These are phyloP conservation scores for Andalucia godoyi DNA, from an alignment of 78 protist species.

Conservation along the genomic window DNA sequence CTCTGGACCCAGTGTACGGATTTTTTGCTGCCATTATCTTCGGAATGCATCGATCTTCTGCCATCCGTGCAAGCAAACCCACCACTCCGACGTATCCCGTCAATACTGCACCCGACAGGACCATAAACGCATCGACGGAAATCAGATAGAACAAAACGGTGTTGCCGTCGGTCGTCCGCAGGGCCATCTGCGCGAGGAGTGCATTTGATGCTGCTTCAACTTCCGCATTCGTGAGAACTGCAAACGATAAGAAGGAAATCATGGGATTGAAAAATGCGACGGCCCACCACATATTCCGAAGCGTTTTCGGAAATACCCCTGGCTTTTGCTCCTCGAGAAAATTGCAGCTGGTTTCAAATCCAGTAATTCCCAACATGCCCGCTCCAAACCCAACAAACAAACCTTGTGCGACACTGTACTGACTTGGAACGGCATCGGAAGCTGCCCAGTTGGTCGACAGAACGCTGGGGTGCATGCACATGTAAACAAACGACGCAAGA, in stretches of 20 bases:
- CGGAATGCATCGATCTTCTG: conserved; percentile 61
- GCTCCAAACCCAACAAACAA: conserved; percentile 67
- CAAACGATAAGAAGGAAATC: conserved; percentile 30
- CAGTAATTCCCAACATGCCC: conserved; percentile 72
- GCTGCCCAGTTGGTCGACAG: too few relatives aligned
- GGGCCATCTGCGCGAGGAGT: too few relatives aligned
- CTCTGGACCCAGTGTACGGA: conserved; percentile 36
- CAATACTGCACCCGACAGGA: conserved; percentile 56
- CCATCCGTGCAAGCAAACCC: conserved; percentile 61
- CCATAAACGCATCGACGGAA: conserved; percentile 60
- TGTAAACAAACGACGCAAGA: conserved; percentile 11
- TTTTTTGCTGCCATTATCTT: conserved; percentile 32
- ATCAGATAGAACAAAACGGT: conserved; percentile 39
- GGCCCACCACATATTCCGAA: conserved; percentile 62
- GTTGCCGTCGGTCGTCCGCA: background rate
- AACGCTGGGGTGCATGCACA: too few relatives aligned
- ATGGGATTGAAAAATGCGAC: conserved; percentile 50
- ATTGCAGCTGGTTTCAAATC: conserved; percentile 73
- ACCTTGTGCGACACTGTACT: conserved; percentile 18
- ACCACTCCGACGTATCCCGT: conserved; percentile 64
- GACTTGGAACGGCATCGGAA: too few relatives aligned
- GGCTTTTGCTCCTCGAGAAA: too few relatives aligned
- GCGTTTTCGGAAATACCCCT: conserved; percentile 70
- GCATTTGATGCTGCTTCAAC: too few relatives aligned
- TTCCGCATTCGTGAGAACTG: too few relatives aligned